Base-by-base conservation (phyloP, 2,329 filamentous ascomycete species). In the Fusarium tuaranense region DNA sequence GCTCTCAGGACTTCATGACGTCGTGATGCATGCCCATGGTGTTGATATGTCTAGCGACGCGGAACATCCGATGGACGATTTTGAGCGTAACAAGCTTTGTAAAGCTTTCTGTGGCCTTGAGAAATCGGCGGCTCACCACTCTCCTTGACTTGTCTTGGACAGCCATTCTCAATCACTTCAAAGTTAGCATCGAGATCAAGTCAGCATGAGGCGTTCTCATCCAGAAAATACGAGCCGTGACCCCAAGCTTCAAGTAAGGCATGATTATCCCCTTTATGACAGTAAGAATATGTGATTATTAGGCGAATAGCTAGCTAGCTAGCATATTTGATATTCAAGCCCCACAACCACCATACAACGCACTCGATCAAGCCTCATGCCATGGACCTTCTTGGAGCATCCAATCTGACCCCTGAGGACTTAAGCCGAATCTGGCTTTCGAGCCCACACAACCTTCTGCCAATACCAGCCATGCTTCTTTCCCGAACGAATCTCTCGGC, bases 371-470 rank as follows among this genome's bases (percentile, higher is more conserved):
- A 32, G 46, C 25, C 16, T n/a, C 18, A 14, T 51, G 46, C 22
- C 12, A n/a, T 16, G 25, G 13, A 18, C 46, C 25, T n/a, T 10
- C 22, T 51, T 10, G 9, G 18, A n/a, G 46, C 25, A 51, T 51
- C 16, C 6, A 18, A n/a, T 7, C 46, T n/a, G 8, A 7, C 25
- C 46, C 14, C 48, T 32, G 48, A 53, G 10, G 18, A 8, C 22
- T 20, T 32, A 30, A 14, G 48, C 53, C 25, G 53, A 22, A 36
- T 22, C 25, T 16, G 58, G 58, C 38, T 61, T 60, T 30, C 58
- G 58, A 61, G 58, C 58, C 58, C 58, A 61, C 12, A 61, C 58
- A 38, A 44, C 58, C 18, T 61, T 61, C n/a, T 61, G 58, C 58
- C 58, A 61, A 27, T 61, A 61, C 58, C 58, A 61, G 13, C 22